A percentile compares a stretch with the other conserved stretches of the same genome.
Evolutionary conservation across 805 yeast species (phyloP).

Genomic region (Diddensiella transvaalensis): DNA sequence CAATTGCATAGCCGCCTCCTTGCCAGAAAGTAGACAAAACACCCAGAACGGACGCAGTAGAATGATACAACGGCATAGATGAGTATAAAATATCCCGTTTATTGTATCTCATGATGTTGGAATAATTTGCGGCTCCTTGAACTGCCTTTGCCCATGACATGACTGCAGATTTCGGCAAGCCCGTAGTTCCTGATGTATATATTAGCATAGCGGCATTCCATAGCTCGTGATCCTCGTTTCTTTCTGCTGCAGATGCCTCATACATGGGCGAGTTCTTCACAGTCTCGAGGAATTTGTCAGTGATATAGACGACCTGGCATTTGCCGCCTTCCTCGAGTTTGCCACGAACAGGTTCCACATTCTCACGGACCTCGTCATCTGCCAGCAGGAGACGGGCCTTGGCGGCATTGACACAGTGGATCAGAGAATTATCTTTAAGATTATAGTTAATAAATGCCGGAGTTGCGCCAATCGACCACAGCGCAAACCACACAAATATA

Average conservation of each 20-base stretch:
- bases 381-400: constrained; percentile 60
- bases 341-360: constrained; percentile 49
- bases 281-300: constrained; percentile 41
- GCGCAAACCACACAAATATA: constrained; percentile 73
- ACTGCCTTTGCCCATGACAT: constrained; percentile 86
- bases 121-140: constrained; percentile 68
- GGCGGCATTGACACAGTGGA: constrained; percentile 76
- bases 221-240: constrained; percentile 55
- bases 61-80: constrained; percentile 94
- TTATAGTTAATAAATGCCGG: constrained; percentile 89
- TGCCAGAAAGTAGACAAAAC: constrained; percentile 62
- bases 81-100: constrained; percentile 63
- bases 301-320: constrained; percentile 32
- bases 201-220: constrained; percentile 67
- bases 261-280: constrained; percentile 40
- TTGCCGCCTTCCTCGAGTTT: constrained; percentile 33
- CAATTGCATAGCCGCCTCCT: constrained; percentile 75
- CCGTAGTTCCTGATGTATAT: constrained; percentile 93
- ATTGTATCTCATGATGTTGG: constrained; percentile 60
- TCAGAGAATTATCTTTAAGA: constrained; percentile 64
- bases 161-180: constrained; percentile 89
- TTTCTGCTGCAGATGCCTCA: constrained; percentile 51
- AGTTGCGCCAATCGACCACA: constrained; percentile 87
- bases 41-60: constrained; percentile 88
- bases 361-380: constrained; percentile 63